Conservation (phyloP, 768 basidiomycete species). For the Paxillus rubicundulus region DNA sequence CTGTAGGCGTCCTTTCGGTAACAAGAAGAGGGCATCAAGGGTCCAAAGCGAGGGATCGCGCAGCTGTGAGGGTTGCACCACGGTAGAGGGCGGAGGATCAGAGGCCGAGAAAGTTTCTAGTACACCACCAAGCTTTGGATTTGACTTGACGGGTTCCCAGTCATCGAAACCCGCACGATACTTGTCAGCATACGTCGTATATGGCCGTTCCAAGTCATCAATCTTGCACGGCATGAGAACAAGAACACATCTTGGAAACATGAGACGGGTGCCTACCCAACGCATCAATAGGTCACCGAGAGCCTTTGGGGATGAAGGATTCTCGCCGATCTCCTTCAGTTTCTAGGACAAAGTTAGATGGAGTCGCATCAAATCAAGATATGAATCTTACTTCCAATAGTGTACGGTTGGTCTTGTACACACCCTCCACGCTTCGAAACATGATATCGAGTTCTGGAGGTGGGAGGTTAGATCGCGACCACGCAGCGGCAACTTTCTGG, state of each 20-base stretch:
- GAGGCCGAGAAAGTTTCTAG: constrained; percentile 66
- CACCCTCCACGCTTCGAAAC: constrained; percentile 89
- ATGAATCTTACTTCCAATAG: constrained; percentile 58
- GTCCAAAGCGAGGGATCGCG: constrained; percentile 61
- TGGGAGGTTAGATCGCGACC: constrained; percentile 93
- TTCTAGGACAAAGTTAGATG: constrained; percentile 50
- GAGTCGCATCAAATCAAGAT: not conserved
- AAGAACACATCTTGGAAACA: constrained; percentile 12
- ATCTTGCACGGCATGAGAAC: constrained; percentile 52
- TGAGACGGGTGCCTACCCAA: constrained; percentile 65
- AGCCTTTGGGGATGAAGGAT: constrained; percentile 89
- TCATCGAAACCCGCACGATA: constrained; percentile 77
- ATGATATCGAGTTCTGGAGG: constrained; percentile 88
- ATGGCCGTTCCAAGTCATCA: constrained; percentile 86
- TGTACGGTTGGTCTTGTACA: constrained; percentile 88
- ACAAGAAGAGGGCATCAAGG: constrained; percentile 80
- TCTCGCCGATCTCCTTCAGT: constrained; percentile 90
- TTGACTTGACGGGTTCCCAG: constrained; percentile 79
- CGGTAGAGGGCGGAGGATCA: constrained; percentile 54
- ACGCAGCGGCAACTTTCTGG: constrained; percentile 96
- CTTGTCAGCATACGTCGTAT: constrained; percentile 73
- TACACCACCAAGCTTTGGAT: constrained; percentile 65
- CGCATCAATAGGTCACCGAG: constrained; percentile 94
- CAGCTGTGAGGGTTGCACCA: constrained; percentile 33
- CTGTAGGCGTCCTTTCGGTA: constrained; percentile 79